Base-by-base conservation (phyloP, 1,284 basidiomycete species). In the Spongispora temasekensis region DNA sequence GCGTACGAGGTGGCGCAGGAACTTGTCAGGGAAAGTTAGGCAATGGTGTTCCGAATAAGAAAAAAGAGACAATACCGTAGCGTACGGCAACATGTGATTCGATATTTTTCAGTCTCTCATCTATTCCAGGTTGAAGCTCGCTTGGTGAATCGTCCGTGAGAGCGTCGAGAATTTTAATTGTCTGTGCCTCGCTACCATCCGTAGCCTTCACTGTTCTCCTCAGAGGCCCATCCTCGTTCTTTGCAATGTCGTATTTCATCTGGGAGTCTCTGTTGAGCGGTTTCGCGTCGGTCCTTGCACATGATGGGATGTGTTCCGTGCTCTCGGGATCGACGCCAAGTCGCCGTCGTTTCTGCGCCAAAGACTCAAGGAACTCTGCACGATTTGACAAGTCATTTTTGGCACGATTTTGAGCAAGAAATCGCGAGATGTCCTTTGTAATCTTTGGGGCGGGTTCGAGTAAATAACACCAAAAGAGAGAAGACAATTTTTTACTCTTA, bases 171-270 rank as follows among this genome's bases (percentile, higher is more conserved):
- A 65, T 68, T 31, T 58, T 68, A 51, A 61, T 63, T 7, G 28
- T 30, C 44, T 60, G 67, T 21, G 56, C 60, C 65, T 71, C 69
- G 55, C 61, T 68, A 27, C 55, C 57, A 40, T 58, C 60, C 2
- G 48, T 51, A 40, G 63, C 64, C 58, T 72, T 74, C 56, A 86
- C 71, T 0, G 89, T 91, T 63, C 85, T 79, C 35, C 83, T 79
- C 46, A 93, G 75, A 1, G 90, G 90, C 0, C 90, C 90, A 42
- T 89, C 89, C 58, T 87, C 87, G 63, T 92, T 91, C 73, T 86
- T 90, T 27, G 87, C 88, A 60, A 93, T 88, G 69, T 93, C 90
- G 64, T 91, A 92, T 71, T 89, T 90, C 81, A 93, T 91, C 69
- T 92, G 91, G 1, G 83, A 74, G 59, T 91, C 88, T 54, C 91